Conservation (phyloP, 2,329 filamentous ascomycete genomes). For the Alternaria arborescens region DNA sequence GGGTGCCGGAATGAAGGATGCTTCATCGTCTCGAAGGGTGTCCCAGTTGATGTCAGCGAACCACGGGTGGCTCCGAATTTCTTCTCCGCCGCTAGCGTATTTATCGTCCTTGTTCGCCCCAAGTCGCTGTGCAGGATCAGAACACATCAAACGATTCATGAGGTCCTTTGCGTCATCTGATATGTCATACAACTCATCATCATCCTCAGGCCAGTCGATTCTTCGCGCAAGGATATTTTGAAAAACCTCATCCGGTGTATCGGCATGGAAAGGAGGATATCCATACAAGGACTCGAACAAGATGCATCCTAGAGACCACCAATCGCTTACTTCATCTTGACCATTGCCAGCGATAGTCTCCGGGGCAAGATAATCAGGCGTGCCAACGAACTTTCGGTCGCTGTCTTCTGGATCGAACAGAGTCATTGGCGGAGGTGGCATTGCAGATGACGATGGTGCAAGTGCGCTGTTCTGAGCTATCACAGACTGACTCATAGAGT, state of each 20-base stretch:
- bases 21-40: constrained; percentile 89
- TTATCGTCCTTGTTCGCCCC: constrained; percentile 88
- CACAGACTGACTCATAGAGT: constrained; percentile 61
- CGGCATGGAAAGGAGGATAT: constrained; percentile 90
- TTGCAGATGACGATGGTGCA: constrained; percentile 70
- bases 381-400: constrained; percentile 92
- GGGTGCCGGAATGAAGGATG: constrained; percentile 90
- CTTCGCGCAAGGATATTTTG: constrained; percentile 91
- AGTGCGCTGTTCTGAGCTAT: constrained; percentile 65
- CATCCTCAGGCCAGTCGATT: constrained; percentile 92
- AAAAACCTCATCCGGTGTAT: constrained; percentile 91
- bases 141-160: constrained; percentile 89
- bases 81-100: constrained; percentile 82
- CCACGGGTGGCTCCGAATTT: constrained; percentile 90
- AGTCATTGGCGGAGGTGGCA: constrained; percentile 90
- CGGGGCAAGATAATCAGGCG: constrained; percentile 94
- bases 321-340: constrained; percentile 98
- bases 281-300: constrained; percentile 96
- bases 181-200: constrained; percentile 74
- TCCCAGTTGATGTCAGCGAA: constrained; percentile 90
- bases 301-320: constrained; percentile 99
- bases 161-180: constrained; percentile 91
- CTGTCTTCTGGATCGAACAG: constrained; percentile 95
- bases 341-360: constrained; percentile 96
- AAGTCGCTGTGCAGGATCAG: constrained; percentile 81